These are phyloP conservation scores for Lanmaoa rubissima DNA, from an alignment of 768 basidiomycete genomes.

Conservation along the genomic window DNA sequence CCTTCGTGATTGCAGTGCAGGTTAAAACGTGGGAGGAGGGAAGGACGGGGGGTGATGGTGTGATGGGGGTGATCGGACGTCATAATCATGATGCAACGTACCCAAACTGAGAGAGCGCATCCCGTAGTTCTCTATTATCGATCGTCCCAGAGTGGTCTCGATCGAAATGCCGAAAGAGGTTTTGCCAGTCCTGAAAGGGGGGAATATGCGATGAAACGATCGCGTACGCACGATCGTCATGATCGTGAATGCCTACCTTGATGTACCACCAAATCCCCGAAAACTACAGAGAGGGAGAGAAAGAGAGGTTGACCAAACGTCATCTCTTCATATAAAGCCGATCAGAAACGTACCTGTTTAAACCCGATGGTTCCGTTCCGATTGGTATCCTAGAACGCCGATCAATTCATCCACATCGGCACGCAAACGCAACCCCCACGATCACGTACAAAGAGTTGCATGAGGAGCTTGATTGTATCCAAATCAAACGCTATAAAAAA, in stretches of 20 bases:
- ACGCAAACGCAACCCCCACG: background rate
- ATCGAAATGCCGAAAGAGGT: constrained; percentile 81
- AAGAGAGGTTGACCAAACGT: background rate
- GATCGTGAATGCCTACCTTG: constrained; percentile 39
- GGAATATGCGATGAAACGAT: too few relatives aligned
- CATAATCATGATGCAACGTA: constrained; percentile 22
- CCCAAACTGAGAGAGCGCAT: constrained; percentile 76
- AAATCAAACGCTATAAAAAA: constrained; percentile 65
- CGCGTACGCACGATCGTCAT: background rate
- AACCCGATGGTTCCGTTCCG: constrained; percentile 78
- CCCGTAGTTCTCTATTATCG: constrained; percentile 62
- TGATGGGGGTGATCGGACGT: too few relatives aligned
- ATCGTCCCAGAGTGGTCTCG: constrained; percentile 81
- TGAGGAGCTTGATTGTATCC: constrained; percentile 83
- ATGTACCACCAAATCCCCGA: constrained; percentile 80
- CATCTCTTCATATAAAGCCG: too few relatives aligned
- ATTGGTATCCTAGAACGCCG: constrained; percentile 54
- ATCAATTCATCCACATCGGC: background rate
- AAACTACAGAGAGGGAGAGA: constrained; percentile 41
- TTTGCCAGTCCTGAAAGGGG: constrained; percentile 72
- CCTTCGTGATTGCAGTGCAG: background rate
- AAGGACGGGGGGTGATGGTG: background rate
- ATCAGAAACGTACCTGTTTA: constrained; percentile 52
- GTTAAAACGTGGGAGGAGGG: background rate
- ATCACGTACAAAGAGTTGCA: constrained; percentile 68